These are phyloP conservation scores for Russula virescens DNA, from an alignment of 768 basidiomycete genomes.

Conservation along the genomic window DNA sequence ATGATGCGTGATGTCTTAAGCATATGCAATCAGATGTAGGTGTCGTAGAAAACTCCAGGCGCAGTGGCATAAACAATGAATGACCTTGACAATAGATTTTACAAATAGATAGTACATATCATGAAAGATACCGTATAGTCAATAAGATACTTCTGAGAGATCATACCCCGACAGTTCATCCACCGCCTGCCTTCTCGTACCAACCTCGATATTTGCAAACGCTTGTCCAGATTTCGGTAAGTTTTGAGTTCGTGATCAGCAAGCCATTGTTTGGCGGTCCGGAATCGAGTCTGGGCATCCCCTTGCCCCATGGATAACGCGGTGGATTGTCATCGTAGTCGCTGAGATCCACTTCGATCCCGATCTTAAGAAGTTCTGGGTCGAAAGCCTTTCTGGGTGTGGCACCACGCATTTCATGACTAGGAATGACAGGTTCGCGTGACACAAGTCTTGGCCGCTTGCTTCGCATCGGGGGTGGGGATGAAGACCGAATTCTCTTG, in stretches of 20 bases:
- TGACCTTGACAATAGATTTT: conserved; percentile 29
- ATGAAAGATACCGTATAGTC: neutral
- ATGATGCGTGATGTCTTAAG: conserved; percentile 65
- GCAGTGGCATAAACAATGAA: conserved; percentile 51
- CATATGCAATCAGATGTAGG: conserved; percentile 74
- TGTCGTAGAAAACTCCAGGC: conserved; percentile 70
- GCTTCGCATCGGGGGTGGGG: neutral
- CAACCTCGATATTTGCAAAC: conserved; percentile 16
- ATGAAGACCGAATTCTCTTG: conserved; percentile 7
- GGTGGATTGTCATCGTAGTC: conserved; percentile 12
- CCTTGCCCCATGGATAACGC: conserved; percentile 4
- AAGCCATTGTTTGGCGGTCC: neutral
- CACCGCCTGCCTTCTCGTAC: neutral
- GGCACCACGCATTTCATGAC: neutral
- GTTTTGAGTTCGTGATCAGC: conserved; percentile 10
- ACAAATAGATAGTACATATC: conserved; percentile 11
- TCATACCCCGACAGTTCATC: neutral
- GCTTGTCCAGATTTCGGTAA: conserved; percentile 16
- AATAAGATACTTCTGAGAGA: neutral
- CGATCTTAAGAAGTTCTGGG: conserved; percentile 6
- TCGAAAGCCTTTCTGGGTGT: neutral
- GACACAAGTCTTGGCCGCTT: conserved; percentile 12
- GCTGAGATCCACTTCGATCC: conserved; percentile 8
- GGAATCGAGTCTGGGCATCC: neutral
- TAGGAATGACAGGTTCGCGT: neutral